Evolutionary conservation across 331 rosid species (phyloP).

Genomic region (Pyracantha coccinea): DNA sequence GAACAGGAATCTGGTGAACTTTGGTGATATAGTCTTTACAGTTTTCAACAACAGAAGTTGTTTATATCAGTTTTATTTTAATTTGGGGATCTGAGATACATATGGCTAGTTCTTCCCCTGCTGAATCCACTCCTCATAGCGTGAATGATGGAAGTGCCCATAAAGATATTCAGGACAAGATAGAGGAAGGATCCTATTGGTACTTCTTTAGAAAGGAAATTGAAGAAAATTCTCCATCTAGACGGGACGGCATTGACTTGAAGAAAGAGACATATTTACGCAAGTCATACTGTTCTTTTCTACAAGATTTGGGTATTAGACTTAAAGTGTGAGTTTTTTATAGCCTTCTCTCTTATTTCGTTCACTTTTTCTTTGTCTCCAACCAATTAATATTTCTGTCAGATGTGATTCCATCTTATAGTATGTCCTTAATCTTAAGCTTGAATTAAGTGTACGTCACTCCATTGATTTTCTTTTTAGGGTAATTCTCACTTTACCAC

Average conservation of each 20-base stretch:
- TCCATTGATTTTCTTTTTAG: not conserved
- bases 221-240: slow-evolving; percentile 82
- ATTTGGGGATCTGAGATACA: slow-evolving; percentile 12
- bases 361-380: not conserved
- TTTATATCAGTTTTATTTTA: not conserved
- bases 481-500: not conserved
- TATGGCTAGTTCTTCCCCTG: slow-evolving; percentile 24
- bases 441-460: not conserved
- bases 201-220: slow-evolving; percentile 72
- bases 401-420: not conserved
- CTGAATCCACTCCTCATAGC: slow-evolving; percentile 31
- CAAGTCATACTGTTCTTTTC: slow-evolving; percentile 78
- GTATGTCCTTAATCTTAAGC: not conserved
- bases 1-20: slow-evolving; percentile 1
- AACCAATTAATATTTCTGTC: not conserved
- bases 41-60: not conserved
- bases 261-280: slow-evolving; percentile 83
- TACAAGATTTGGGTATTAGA: slow-evolving; percentile 83
- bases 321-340: slow-evolving; percentile 79
- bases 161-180: slow-evolving; percentile 42
- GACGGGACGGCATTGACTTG: slow-evolving; percentile 69
- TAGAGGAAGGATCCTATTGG: slow-evolving; percentile 65
- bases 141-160: too few relatives aligned
- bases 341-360: not conserved
- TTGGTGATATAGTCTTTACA: not conserved